Base-by-base conservation (phyloP, 2,329 filamentous ascomycete genomes). In the Colletotrichum eremochloae region DNA sequence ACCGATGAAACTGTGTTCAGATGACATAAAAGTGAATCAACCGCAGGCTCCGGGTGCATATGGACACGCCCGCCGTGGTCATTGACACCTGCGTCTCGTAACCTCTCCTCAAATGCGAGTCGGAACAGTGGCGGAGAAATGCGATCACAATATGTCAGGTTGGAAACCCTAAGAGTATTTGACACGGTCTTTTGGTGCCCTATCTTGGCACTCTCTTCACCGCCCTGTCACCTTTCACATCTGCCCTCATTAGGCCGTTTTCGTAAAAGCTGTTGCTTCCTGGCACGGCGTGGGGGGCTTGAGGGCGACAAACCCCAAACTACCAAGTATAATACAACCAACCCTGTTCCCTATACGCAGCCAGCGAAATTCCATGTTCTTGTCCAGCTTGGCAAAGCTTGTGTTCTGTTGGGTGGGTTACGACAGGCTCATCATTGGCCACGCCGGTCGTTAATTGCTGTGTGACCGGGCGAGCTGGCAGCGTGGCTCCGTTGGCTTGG, bases 351-450 rank as follows among this genome's bases (percentile, higher is more conserved):
- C 40, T 11, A 29, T n/a, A 61, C n/a, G 38, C 40, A 46, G 57
- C 18, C 40, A 12, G 36, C 29, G 15, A 33, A 20, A 36, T 24
- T 24, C 57, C 57, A 44, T 8, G 40, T 33, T 11, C 40, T 33
- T 46, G 15, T 3, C 18, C 40, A 61, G 20, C 24, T 61, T 31
- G 40, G 57, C 42, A 61, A 46, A 61, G 40, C 57, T 46, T 46
- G 57, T 46, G n/a, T 29, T 40, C 55, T 24, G 36, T 14, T 20
- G 15, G 24, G 57, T 46, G 24, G 24, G 57, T 8, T 18, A 33
- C 20, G 57, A 42, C 56, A 8, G 33, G 57, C 29, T 12, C 57
- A 40, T 5, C 24, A 46, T 57, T n/a, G 36, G 55, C 20, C n/a
- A 60, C 15, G 4, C 42, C 29, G 24, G 15, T 29, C 20, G 5